Evolutionary conservation across 768 basidiomycete genomes (phyloP), one percentile per base, ranked within the genome.

Genomic region (Mycena latifolia): DNA sequence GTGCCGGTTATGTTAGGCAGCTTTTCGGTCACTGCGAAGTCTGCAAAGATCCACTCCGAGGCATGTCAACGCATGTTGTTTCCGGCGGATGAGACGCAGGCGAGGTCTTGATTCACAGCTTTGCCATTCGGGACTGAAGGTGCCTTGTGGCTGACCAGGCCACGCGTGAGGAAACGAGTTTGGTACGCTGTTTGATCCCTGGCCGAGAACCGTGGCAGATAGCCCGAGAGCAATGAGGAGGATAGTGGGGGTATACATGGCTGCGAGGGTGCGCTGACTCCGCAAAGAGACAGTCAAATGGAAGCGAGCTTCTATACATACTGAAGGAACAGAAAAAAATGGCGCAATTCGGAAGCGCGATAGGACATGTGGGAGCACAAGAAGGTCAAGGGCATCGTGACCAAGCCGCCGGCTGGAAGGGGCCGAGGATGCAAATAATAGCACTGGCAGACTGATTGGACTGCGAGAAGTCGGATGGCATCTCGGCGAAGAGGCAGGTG

Each of bases 1-100:
- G 74, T 68, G 72, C 77, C 79, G 0, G 81, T 77, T 15, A 82
- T 75, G 58, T 82, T 82, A 22, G 82, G 81, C 37, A 83, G 76
- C 41, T 39, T 55, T 20, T 76, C 55, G 4, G 79, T 82, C n/a
- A 82, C 82, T 59, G 75, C 76, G 62, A 81, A 83, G 70, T 82
- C 82, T 82, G 63, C 52, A 59, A 8, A 5, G 37, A 33, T 53
- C 18, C 41, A 43, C n/a, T n/a, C 41, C 41, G 41, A n/a, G 41
- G 41, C 41, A 43, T 55, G 27, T 43, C 39, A 52, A 22, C 17
- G 57, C 24, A 29, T 17, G 50, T 31, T 28, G 41, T 24, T 41
- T 45, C 28, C 25, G 22, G 8, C 35, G 27, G n/a, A 33, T 39
- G 59, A 45, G 31, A 35, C 31, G 35, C 54, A 24, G 29, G 39